Conservation (phyloP, 306 rosid genomes). For the Astragalus membranaceus region DNA sequence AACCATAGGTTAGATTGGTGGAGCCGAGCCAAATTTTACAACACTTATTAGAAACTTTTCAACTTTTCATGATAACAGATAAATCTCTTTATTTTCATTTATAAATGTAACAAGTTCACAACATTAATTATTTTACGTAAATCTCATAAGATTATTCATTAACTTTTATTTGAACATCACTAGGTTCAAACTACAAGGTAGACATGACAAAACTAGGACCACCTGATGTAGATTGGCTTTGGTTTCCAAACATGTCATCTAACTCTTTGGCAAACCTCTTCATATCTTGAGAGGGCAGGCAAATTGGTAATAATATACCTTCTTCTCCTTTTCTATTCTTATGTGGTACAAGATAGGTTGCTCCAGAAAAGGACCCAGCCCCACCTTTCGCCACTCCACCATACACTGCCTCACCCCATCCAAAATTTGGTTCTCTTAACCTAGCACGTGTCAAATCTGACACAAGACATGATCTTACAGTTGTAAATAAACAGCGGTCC, state of each 20-base stretch:
- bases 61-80: too few relatives aligned
- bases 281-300: slow-evolving; percentile 30
- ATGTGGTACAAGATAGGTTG: not conserved
- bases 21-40: too few relatives aligned
- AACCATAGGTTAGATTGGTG: too few relatives aligned
- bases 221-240: not conserved
- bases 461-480: not conserved
- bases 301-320: slow-evolving; percentile 22
- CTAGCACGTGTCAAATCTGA: slow-evolving; percentile 2
- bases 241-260: not conserved
- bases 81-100: too few relatives aligned
- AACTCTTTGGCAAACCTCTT: slow-evolving; percentile 33
- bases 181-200: not conserved
- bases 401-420: slow-evolving; percentile 42
- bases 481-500: not conserved
- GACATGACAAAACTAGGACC: not conserved
- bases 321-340: slow-evolving; percentile 24
- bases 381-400: slow-evolving; percentile 19
- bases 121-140: too few relatives aligned
- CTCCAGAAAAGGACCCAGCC: not conserved
- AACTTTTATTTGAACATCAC: too few relatives aligned
- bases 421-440: slow-evolving; percentile 26
- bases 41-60: too few relatives aligned
- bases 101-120: too few relatives aligned
- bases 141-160: too few relatives aligned